Base-by-base conservation (phyloP, 768 basidiomycete species). In the Tricholoma sp. region DNA sequence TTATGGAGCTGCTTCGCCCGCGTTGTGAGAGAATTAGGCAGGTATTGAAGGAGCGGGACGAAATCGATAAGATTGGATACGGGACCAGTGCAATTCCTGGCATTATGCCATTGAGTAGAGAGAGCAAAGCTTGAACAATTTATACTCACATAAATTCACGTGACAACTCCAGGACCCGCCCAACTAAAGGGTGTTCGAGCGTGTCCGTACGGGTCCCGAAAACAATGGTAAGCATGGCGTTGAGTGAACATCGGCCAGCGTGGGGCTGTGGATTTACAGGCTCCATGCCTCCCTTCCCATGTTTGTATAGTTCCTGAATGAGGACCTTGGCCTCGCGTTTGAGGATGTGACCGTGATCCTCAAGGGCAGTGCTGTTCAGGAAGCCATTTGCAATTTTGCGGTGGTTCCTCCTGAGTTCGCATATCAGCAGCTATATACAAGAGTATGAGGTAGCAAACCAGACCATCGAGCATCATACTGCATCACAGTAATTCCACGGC, bases 61-160 rank as follows among this genome's bases (percentile, higher is more conserved):
- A 79, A 81, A 61, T 81, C 80, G 29, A 73, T 70, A 12, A 73
- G 49, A 56, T 80, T 80, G 1, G 78, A 76, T 24, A 73, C 66
- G 0, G 79, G 76, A 12, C 78, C 78, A 50, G 74, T 74, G 54
- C 67, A 68, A 61, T 76, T 73, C 71, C 74, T 74, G 37, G 31
- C 17, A 6, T 39, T 57, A 32, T 44, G 51, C 58, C 57, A 57
- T 47, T 31, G 18, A 50, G 4, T n/a, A 56, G 33, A 37, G 44
- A 56, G 33, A 37, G 44, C 17, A 45, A 52, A 24, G 44, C 15
- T 29, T 39, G 8, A 33, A 15, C 8, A 13, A 13, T 45, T 58
- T 55, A 57, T 28, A 63, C 75, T 61, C 6, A 76, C 75, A 78
- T 79, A 58, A 77, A 80, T 58, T 79, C 79, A 11, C 70, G 68